These are phyloP conservation scores for Alopecurus myosuroides DNA, from an alignment of 176 grass and related monocot genomes.

Conservation along the genomic window DNA sequence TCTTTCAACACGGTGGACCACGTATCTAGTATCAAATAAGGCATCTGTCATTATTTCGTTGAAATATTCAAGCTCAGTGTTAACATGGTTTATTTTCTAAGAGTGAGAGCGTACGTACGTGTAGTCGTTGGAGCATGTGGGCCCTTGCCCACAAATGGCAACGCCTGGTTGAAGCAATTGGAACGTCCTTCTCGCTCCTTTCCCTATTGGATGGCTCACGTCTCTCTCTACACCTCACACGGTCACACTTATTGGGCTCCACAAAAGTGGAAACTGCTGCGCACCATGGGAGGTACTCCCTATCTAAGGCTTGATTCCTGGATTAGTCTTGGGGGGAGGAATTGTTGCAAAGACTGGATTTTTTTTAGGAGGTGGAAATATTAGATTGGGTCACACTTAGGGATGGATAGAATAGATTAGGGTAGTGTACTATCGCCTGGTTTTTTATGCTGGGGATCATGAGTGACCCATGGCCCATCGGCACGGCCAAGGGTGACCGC, in stretches of 20 bases:
- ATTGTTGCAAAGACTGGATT: not conserved
- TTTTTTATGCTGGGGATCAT: not conserved
- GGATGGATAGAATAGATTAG: not conserved
- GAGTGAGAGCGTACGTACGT: too few relatives aligned
- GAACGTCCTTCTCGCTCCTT: too few relatives aligned
- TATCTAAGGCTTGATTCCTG: not conserved
- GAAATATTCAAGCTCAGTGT: too few relatives aligned
- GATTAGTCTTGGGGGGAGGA: not conserved
- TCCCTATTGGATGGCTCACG: too few relatives aligned
- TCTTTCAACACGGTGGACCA: too few relatives aligned
- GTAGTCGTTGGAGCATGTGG: not conserved
- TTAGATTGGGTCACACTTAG: not conserved
- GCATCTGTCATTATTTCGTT: too few relatives aligned
- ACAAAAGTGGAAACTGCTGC: not conserved
- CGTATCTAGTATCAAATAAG: too few relatives aligned
- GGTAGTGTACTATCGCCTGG: not conserved
- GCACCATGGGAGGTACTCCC: not conserved
- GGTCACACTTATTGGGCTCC: not conserved
- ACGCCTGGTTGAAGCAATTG: slow-evolving; percentile 12
- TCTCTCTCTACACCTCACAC: too few relatives aligned
- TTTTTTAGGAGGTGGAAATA: not conserved
- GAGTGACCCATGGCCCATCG: not conserved
- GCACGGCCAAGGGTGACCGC: not conserved
- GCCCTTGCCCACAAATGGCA: slow-evolving; percentile 47
- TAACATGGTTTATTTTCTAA: too few relatives aligned